Percentiles rank a stretch among this genome's conserved stretches.
These are phyloP conservation scores for Gloeostereum incarnatum DNA, from an alignment of 768 basidiomycete genomes.

Conservation along the genomic window DNA sequence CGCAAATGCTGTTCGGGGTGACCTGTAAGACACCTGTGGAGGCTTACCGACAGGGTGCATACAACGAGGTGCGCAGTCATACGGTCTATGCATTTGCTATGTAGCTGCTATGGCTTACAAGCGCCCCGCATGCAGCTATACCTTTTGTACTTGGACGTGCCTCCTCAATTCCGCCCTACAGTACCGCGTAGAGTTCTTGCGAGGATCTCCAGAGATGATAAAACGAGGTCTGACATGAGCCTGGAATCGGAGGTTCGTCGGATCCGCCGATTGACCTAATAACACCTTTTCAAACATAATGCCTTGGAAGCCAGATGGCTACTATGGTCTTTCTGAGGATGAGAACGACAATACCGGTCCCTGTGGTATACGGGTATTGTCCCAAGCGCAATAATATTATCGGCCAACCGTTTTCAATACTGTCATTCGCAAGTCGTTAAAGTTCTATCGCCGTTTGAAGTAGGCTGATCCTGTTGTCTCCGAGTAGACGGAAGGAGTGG, in stretches of 20 bases:
- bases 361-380: constrained; percentile 14
- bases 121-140: constrained; percentile 9
- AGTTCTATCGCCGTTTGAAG: neutral
- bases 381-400: constrained; percentile 13
- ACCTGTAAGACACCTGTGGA: constrained; percentile 11
- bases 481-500: constrained; percentile 10
- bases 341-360: constrained; percentile 12
- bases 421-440: constrained; percentile 11
- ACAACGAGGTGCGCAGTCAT: constrained; percentile 12
- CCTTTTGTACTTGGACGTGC: constrained; percentile 10
- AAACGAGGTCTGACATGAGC: constrained; percentile 14
- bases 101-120: neutral
- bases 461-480: neutral
- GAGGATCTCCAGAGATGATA: constrained; percentile 12
- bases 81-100: neutral
- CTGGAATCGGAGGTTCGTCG: constrained; percentile 13
- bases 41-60: constrained; percentile 8
- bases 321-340: constrained; percentile 15
- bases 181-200: constrained; percentile 13
- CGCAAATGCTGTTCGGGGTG: constrained; percentile 12
- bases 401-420: constrained; percentile 13
- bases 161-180: constrained; percentile 4
- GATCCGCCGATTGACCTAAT: neutral
- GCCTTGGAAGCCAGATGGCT: constrained; percentile 10
- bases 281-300: neutral